A percentile compares a stretch with the other conserved stretches of the same genome.
phyloP scores from a whole-genome alignment of 768 basidiomycete genomes.

The Pleurotus citrinopileatus region DNA sequence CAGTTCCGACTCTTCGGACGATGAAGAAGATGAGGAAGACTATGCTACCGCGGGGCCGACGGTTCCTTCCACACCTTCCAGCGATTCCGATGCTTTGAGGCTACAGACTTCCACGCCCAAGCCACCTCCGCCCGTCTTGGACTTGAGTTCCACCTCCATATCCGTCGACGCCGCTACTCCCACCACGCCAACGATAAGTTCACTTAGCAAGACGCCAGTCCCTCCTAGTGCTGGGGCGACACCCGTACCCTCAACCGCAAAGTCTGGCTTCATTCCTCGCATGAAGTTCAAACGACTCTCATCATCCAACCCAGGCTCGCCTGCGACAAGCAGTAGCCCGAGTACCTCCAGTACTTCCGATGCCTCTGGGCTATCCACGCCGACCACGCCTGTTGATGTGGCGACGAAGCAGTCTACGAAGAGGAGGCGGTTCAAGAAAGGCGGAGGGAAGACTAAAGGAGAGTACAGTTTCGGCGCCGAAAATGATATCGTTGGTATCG shows the following conservation, averaged over 20 bases:
- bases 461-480: constrained; percentile 56
- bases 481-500: constrained; percentile 90
- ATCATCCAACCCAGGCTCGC: not conserved
- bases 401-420: constrained; percentile 1
- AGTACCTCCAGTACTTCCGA: not conserved
- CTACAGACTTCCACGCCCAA: constrained; percentile 3
- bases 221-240: not conserved
- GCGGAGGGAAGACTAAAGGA: constrained; percentile 23
- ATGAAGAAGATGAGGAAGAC: constrained; percentile 30
- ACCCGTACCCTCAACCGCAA: not conserved
- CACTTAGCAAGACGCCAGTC: constrained; percentile 7
- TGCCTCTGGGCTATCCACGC: not conserved
- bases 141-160: constrained; percentile 9
- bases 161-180: not conserved
- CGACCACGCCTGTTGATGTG: not conserved
- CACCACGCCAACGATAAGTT: not conserved
- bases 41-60: constrained; percentile 20
- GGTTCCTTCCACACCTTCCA: constrained; percentile 2
- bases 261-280: constrained; percentile 5
- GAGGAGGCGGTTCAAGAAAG: constrained; percentile 13
- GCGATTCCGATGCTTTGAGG: not conserved
- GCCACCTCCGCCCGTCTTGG: constrained; percentile 1
- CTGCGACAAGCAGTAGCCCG: constrained; percentile 4
- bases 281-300: constrained; percentile 9
- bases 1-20: constrained; percentile 38